phyloP scores from a whole-genome alignment of 441 rosid genomes.

The Euphorbia corollata region DNA sequence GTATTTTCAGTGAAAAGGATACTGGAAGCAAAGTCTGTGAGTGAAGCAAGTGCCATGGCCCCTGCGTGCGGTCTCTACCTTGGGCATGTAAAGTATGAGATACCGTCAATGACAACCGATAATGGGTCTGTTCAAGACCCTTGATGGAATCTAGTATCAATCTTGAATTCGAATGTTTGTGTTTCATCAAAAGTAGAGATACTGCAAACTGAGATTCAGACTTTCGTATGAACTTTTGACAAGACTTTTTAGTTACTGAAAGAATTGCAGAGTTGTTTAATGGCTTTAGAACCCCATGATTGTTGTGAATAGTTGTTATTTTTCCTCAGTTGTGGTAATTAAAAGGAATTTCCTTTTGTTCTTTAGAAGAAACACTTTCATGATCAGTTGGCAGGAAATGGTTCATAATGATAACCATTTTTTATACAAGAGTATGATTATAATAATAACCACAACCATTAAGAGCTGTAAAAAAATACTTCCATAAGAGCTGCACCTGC shows the following conservation, averaged over 20 bases:
- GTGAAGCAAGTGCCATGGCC: constrained; percentile 80
- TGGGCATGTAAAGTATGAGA: constrained; percentile 69
- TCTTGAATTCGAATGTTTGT: neutral
- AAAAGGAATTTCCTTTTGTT: too few species aligned
- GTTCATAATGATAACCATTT: too few species aligned
- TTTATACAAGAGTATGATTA: too few species aligned
- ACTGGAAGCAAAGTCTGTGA: constrained; percentile 59
- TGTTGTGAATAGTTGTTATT: too few species aligned
- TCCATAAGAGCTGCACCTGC: constrained; percentile 43
- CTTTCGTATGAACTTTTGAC: neutral
- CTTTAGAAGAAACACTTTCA: too few species aligned
- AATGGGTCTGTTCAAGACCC: constrained; percentile 7
- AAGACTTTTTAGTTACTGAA: neutral
- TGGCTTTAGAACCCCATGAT: neutral
- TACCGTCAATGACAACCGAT: constrained; percentile 25
- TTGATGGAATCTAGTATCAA: neutral
- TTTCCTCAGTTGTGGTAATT: too few species aligned
- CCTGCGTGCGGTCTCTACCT: constrained; percentile 87
- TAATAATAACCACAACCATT: too few species aligned
- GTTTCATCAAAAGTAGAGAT: neutral
- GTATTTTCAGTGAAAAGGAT: constrained; percentile 54
- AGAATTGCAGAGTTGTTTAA: neutral
- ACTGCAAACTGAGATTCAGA: neutral
- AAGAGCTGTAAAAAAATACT: too few species aligned
- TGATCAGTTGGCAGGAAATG: too few species aligned